Base-by-base conservation (phyloP, 2,329 filamentous ascomycete genomes). In the Domatiomyces globalis region DNA sequence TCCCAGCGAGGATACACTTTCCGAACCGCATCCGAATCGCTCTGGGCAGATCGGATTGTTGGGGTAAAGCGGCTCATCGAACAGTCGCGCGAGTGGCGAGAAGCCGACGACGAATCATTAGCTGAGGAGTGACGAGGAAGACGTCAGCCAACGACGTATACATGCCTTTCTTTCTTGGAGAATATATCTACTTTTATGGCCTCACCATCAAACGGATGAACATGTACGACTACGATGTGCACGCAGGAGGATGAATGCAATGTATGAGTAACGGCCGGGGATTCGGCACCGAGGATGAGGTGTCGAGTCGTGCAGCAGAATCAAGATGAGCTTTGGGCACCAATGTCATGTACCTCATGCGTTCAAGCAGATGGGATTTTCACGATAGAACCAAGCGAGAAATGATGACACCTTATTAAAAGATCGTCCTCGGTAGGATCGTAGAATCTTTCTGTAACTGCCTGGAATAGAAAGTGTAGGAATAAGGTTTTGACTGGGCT, bases 1-100 rank as follows among this genome's bases (percentile, higher is more conserved):
- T 94, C 86, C 5, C 92, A 98, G 69, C 79, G 92, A 46, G 89
- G 85, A 9, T 95, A 90, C 65, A 96, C 92, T 0, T 95, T 90
- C 76, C 81, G 90, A 49, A 92, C 89, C 1, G 81, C 87, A 0
- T 84, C 90, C 5, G 92, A 98, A 71, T 80, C 81, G 29, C 76
- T 96, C 27, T 96, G 90, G 88, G 88, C 92, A 1, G 78, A 78
- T 43, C 80, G 92, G 39, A 84, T 96, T 18, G 70, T 75, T 12
- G 92, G 92, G 20, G 80, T 96, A 56, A 88, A 84, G 68, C 77
- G 79, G 54, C 71, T 96, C 57, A 87, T 87, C 0, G 85, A 94
- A 59, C 80, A 81, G 64, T 92, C 87, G 62, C 81, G 87, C 46
- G 87, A 94, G 60, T 98, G 92, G 92, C 80, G 90, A 54, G 90